Evolutionary conservation across 2,329 filamentous ascomycete genomes (phyloP), one percentile per base, ranked within the genome.

Genomic region (Ophiocordyceps camponoti-rufipedis): DNA sequence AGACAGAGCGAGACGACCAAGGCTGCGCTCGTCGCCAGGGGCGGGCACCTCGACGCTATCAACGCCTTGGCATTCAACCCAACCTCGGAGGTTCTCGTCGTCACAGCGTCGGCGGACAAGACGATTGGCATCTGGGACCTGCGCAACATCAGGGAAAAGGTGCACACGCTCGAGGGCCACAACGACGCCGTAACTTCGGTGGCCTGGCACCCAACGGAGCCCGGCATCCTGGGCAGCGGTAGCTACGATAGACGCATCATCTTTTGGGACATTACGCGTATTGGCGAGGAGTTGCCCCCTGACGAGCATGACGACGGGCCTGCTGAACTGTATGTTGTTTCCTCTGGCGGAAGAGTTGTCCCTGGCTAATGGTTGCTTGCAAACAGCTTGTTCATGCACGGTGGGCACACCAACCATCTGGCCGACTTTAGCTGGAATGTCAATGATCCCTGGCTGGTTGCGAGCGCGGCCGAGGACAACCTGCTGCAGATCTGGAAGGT

Each of bases 361-460:
- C 12, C 5, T 39, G 48, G 44, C 53, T 60, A 51, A 59, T 51
- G 51, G 42, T 48, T 38, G 5, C 16, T 6, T 39, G 6, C n/a
- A 23, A 23, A 23, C 28, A 48, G 84, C 42, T 69, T 98, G 1
- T 98, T 98, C 66, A 96, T 98, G 88, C 91, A 98, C 57, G 91
- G 91, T 49, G 91, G 91, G 31, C 93, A 98, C 67, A 98, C 91
- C 11, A 95, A 95, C 65, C 83, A 93, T 53, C 78, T 98, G 49
- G 87, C 85, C 33, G 93, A 98, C 63, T 98, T 98, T 58, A 89
- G 83, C 65, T 98, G 89, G 89, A 98, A 98, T 63, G 78, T 79
- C 53, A 94, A 94, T 59, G 87, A 95, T 56, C 88, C 89, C 5
- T 98, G 93, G 93, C 77, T 95, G 46, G 84, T 98, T 53, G 88